Percentiles rank a stretch among this genome's conserved stretches.
Conservation (phyloP, 768 basidiomycete species). For the Tulasnella sp. region DNA sequence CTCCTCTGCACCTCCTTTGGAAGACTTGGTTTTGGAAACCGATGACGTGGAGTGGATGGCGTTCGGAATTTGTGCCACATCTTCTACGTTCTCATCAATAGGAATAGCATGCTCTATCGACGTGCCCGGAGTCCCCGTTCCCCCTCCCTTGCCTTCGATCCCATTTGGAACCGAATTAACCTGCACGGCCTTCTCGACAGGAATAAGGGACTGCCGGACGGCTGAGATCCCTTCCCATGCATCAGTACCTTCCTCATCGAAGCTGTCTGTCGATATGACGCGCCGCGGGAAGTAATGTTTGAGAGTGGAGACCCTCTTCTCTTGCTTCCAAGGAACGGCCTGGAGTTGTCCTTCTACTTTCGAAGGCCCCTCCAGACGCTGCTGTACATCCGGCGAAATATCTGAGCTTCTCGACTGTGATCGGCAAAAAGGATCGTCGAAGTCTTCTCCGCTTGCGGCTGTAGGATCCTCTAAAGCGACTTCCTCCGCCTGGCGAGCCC, state of each 20-base stretch:
- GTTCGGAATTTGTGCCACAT: not conserved
- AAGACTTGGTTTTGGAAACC: not conserved
- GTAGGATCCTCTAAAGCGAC: not conserved
- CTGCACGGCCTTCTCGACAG: not conserved
- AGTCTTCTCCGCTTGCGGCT: not conserved
- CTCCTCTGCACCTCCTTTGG: not conserved
- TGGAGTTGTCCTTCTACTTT: not conserved
- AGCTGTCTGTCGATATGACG: not conserved
- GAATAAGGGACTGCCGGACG: too few relatives aligned
- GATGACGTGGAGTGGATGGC: not conserved
- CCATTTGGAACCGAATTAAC: not conserved
- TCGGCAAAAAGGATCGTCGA: not conserved
- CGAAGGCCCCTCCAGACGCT: not conserved
- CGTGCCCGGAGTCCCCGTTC: not conserved
- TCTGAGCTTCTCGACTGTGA: not conserved
- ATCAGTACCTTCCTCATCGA: not conserved
- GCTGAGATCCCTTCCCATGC: too few relatives aligned
- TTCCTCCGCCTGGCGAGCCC: not conserved
- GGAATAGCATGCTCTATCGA: not conserved
- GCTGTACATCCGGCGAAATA: not conserved
- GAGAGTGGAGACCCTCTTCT: not conserved
- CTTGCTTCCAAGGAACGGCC: not conserved
- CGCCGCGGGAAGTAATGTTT: not conserved
- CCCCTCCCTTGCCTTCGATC: not conserved
- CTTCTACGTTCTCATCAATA: not conserved